phyloP scores from a whole-genome alignment of 2,329 filamentous ascomycete genomes.

The Penicillium oxalicum region DNA sequence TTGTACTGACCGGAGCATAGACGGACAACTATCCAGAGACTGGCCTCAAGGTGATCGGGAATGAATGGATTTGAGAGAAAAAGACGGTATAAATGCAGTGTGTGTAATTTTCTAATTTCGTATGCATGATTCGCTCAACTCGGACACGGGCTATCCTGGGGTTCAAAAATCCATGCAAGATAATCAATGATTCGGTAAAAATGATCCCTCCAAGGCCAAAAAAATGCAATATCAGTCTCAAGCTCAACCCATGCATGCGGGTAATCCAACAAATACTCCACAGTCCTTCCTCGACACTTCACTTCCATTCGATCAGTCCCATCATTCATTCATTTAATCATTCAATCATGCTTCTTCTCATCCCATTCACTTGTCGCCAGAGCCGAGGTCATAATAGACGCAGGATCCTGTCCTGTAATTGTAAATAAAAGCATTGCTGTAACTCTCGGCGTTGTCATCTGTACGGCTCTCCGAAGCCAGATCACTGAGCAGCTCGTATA shows the following conservation, averaged over 20 bases:
- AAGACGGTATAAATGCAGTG: too few species aligned
- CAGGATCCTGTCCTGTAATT: conserved; percentile 82
- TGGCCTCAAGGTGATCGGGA: too few species aligned
- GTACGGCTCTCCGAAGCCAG: conserved; percentile 49
- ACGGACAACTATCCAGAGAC: too few species aligned
- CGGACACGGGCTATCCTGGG: not conserved
- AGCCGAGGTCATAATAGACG: conserved; percentile 73
- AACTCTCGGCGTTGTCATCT: conserved; percentile 46
- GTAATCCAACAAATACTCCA: conserved; percentile 2
- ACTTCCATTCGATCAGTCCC: not conserved
- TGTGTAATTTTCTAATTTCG: too few species aligned
- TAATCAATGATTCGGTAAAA: not conserved
- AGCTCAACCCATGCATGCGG: conserved; percentile 1
- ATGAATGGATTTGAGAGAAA: too few species aligned
- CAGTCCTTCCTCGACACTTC: not conserved
- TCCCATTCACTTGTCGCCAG: conserved; percentile 17
- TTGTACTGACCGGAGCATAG: too few species aligned
- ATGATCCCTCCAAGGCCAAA: not conserved
- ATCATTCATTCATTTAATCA: not conserved
- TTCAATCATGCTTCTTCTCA: conserved; percentile 1
- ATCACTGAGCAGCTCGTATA: conserved; percentile 66
- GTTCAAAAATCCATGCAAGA: too few species aligned
- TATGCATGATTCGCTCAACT: too few species aligned
- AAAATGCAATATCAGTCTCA: not conserved
- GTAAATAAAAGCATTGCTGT: conserved; percentile 77